Evolutionary conservation across 2,329 filamentous ascomycete genomes (phyloP).

Genomic region (Ceratocystis diversiconidia): DNA sequence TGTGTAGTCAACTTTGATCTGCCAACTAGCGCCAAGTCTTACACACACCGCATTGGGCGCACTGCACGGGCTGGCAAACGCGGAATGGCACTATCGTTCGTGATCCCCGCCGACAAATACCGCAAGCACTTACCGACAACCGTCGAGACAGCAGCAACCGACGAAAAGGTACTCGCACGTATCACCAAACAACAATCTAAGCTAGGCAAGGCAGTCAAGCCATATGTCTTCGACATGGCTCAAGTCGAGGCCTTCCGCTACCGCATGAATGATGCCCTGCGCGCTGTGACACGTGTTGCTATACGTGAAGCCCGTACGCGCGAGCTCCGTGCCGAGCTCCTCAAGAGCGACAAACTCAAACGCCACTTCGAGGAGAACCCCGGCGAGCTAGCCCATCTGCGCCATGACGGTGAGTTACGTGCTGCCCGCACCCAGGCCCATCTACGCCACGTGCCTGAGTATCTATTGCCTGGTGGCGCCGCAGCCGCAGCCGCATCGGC

Average conservation of each 20-base stretch:
- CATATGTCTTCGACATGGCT: slow-evolving; percentile 88
- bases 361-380: slow-evolving; percentile 97
- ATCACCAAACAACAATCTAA: slow-evolving; percentile 69
- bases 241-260: slow-evolving; percentile 91
- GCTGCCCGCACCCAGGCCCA: slow-evolving; percentile 76
- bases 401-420: slow-evolving; percentile 79
- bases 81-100: slow-evolving; percentile 92
- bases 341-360: slow-evolving; percentile 89
- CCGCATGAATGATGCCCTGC: slow-evolving; percentile 80
- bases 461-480: slow-evolving; percentile 67
- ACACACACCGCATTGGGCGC: slow-evolving; percentile 91
- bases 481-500: slow-evolving; percentile 50
- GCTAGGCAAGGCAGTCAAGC: slow-evolving; percentile 66
- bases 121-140: slow-evolving; percentile 82
- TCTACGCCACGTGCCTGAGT: slow-evolving; percentile 87
- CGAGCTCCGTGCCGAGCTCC: slow-evolving; percentile 75
- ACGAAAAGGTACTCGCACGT: slow-evolving; percentile 70
- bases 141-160: slow-evolving; percentile 59
- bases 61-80: slow-evolving; percentile 83
- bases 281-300: slow-evolving; percentile 77
- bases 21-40: slow-evolving; percentile 73
- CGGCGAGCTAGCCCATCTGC: slow-evolving; percentile 67
- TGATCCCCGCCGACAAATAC: slow-evolving; percentile 67
- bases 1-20: slow-evolving; percentile 97
- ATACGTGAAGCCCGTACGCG: slow-evolving; percentile 79